A percentile compares a stretch with the other conserved stretches of the same genome.
These are phyloP conservation scores for Curvularia sp. DNA, from an alignment of 2,329 filamentous ascomycete genomes.

Conservation along the genomic window DNA sequence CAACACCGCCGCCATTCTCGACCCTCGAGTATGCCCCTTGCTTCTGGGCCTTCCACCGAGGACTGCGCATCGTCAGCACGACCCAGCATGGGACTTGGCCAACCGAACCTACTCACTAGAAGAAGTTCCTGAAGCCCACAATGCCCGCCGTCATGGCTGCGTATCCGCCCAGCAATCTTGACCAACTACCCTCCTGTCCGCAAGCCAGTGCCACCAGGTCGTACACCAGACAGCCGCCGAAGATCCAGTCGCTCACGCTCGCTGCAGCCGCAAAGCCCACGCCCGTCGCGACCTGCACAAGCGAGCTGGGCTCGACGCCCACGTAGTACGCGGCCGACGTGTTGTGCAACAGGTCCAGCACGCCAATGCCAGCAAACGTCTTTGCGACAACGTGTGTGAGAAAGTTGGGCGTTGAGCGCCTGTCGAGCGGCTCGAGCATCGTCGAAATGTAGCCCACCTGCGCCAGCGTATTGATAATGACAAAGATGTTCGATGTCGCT, in stretches of 20 bases:
- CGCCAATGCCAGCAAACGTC: constrained; percentile 66
- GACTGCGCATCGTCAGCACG: constrained; percentile 36
- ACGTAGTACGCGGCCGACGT: constrained; percentile 63
- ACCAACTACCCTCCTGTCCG: constrained; percentile 62
- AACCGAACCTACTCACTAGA: constrained; percentile 52
- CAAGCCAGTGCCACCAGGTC: constrained; percentile 62
- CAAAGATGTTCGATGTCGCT: constrained; percentile 62
- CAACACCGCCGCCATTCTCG: constrained; percentile 10
- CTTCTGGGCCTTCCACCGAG: constrained; percentile 30
- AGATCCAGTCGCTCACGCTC: constrained; percentile 64
- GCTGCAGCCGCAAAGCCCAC: constrained; percentile 60
- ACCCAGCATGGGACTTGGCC: not conserved
- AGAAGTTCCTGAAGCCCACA: constrained; percentile 60
- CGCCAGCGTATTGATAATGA: constrained; percentile 61
- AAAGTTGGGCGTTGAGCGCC: constrained; percentile 57
- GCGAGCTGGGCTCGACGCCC: constrained; percentile 54
- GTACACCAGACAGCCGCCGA: constrained; percentile 66
- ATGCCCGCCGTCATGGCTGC: constrained; percentile 61
- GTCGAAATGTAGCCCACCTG: constrained; percentile 63
- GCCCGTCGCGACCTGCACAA: constrained; percentile 61
- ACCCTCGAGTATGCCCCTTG: constrained; percentile 32
- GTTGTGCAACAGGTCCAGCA: constrained; percentile 67
- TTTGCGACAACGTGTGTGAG: constrained; percentile 66
- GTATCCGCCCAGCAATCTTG: constrained; percentile 59
- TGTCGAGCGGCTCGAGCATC: constrained; percentile 59